These are phyloP conservation scores for Fusarium concolor DNA, from an alignment of 2,329 filamentous ascomycete species.

Conservation along the genomic window DNA sequence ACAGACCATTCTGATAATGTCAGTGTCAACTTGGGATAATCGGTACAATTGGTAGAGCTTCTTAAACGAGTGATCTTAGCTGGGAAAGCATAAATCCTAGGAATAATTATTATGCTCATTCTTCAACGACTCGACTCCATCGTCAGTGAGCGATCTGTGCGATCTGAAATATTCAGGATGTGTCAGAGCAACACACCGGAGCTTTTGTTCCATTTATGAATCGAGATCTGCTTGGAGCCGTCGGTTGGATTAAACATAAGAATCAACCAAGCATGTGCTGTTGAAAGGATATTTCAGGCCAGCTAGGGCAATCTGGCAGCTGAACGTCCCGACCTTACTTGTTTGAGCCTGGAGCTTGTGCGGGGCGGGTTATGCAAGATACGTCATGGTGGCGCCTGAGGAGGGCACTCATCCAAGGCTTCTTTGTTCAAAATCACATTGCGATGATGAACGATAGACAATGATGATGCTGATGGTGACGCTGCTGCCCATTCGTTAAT, in stretches of 20 bases:
- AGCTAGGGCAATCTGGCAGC: constrained; percentile 2
- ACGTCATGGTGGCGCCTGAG: constrained; percentile 44
- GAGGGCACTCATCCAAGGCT: constrained; percentile 35
- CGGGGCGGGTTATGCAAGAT: constrained; percentile 31
- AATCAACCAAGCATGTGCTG: constrained; percentile 2
- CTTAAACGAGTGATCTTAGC: background rate
- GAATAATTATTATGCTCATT: background rate
- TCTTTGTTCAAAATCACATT: constrained; percentile 32
- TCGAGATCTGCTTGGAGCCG: constrained; percentile 23
- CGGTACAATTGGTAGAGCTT: background rate
- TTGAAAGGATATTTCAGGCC: background rate
- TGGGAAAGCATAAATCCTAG: too few species aligned
- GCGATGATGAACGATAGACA: constrained; percentile 14
- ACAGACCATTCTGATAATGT: background rate
- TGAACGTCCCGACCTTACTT: constrained; percentile 18
- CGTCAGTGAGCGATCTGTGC: background rate
- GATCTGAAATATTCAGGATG: background rate
- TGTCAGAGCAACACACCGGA: constrained; percentile 13
- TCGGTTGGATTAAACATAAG: constrained; percentile 4
- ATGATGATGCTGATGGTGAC: constrained; percentile 42
- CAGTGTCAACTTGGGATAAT: background rate
- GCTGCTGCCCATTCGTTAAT: constrained; percentile 20
- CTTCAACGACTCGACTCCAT: too few species aligned
- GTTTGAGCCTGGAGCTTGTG: constrained; percentile 42
- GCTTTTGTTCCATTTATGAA: constrained; percentile 38